Conservation (phyloP, 108 stramenopile species). For the Seminavis robusta region DNA sequence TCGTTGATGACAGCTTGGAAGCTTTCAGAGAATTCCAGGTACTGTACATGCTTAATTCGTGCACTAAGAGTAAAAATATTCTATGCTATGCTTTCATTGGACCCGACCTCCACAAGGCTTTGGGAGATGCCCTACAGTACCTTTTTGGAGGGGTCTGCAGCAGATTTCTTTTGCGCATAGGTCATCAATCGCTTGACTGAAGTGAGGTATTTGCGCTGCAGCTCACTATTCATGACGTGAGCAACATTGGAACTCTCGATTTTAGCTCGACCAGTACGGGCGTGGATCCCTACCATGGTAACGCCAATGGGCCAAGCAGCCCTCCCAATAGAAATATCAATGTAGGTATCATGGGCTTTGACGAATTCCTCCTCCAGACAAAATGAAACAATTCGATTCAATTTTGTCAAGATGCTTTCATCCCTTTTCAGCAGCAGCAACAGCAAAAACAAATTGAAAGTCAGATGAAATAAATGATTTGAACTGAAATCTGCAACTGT, state of each 20-base stretch:
- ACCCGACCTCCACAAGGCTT: too few relatives aligned
- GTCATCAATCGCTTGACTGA: constrained; percentile 96
- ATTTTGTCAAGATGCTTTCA: constrained; percentile 39
- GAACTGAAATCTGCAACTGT: too few relatives aligned
- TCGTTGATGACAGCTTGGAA: too few relatives aligned
- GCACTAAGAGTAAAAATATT: too few relatives aligned
- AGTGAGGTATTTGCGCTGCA: constrained; percentile 96
- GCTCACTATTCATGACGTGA: constrained; percentile 92
- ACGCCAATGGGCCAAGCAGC: constrained; percentile 99
- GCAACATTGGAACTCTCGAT: constrained; percentile 94
- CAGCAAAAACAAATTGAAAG: too few relatives aligned
- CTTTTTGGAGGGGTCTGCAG: constrained; percentile 86
- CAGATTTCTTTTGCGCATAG: constrained; percentile 80
- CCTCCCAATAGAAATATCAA: constrained; percentile 93
- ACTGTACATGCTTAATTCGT: too few relatives aligned
- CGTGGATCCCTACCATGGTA: constrained; percentile 99
- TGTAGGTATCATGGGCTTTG: constrained; percentile 91
- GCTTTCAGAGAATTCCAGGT: too few relatives aligned
- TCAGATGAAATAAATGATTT: too few relatives aligned
- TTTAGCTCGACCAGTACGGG: constrained; percentile 89
- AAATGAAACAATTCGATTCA: constrained; percentile 83
- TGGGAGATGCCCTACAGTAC: too few relatives aligned
- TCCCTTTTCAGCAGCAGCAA: constrained; percentile 65
- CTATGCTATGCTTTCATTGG: too few relatives aligned
- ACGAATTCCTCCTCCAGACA: constrained; percentile 92